Conservation (phyloP, 2,329 filamentous ascomycete species). For the Fusarium coffeatum region DNA sequence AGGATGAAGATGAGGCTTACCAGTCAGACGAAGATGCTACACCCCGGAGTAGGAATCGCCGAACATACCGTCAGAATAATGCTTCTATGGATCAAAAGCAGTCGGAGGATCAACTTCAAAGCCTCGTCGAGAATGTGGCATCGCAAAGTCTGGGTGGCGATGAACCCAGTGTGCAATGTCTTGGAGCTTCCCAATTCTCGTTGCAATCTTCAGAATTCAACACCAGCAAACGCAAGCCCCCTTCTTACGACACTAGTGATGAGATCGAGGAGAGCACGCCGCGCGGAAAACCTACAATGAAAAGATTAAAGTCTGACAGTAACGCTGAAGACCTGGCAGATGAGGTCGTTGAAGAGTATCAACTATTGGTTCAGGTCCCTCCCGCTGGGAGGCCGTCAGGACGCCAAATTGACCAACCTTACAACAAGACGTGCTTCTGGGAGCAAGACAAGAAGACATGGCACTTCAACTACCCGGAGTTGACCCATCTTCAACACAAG, state of each 20-base stretch:
- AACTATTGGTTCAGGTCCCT: conserved; percentile 62
- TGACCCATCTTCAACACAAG: conserved; percentile 69
- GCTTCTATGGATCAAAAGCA: conserved; percentile 57
- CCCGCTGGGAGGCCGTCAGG: conserved; percentile 62
- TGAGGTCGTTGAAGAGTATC: conserved; percentile 57
- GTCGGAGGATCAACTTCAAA: conserved; percentile 63
- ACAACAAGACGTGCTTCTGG: conserved; percentile 70
- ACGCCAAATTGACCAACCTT: conserved; percentile 68
- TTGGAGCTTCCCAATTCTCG: conserved; percentile 39
- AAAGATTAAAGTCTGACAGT: conserved; percentile 65
- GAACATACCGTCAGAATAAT: conserved; percentile 40
- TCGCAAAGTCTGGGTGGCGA: conserved; percentile 68
- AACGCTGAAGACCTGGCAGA: conserved; percentile 53
- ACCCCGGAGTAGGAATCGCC: conserved; percentile 44
- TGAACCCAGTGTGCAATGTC: conserved; percentile 46
- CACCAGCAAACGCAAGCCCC: conserved; percentile 67
- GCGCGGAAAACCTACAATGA: conserved; percentile 62
- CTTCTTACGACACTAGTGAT: conserved; percentile 62
- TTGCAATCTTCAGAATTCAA: conserved; percentile 54
- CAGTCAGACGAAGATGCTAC: conserved; percentile 58
- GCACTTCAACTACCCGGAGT: conserved; percentile 72
- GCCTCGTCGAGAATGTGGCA: conserved; percentile 62
- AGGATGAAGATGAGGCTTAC: conserved; percentile 56
- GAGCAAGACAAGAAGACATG: conserved; percentile 65
- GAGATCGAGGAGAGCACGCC: conserved; percentile 58